A percentile compares a stretch with the other conserved stretches of the same genome.
These are phyloP conservation scores for Eimeria acervulina DNA, from an alignment of 169 alveolate species.

Conservation along the genomic window DNA sequence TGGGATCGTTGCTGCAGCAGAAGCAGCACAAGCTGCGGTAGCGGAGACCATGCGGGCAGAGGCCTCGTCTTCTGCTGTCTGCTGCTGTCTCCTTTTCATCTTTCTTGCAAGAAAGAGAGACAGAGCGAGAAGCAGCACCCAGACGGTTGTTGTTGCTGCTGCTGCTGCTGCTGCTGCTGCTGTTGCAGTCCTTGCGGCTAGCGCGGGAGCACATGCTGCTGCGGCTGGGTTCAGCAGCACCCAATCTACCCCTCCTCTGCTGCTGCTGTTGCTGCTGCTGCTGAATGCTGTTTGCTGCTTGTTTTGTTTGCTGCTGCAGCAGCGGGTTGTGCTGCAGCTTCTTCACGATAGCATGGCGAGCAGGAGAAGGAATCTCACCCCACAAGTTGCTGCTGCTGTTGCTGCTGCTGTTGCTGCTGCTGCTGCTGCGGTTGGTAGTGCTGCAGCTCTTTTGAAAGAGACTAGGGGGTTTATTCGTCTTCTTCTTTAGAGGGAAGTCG, in stretches of 20 bases:
- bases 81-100: neutral
- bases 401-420: slow-evolving; percentile 15
- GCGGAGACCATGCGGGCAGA: slow-evolving; percentile 46
- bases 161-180: slow-evolving; percentile 13
- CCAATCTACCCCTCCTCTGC: neutral
- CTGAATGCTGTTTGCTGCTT: too few species aligned
- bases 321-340: slow-evolving; percentile 16
- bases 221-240: neutral
- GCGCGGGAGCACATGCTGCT: neutral
- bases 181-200: too few species aligned
- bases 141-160: slow-evolving; percentile 18
- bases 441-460: neutral
- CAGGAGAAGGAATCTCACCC: slow-evolving; percentile 19
- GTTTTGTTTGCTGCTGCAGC: neutral
- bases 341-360: neutral
- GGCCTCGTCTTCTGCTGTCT: neutral
- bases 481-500: neutral
- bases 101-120: neutral
- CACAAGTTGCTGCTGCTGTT: neutral
- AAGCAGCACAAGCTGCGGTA: neutral
- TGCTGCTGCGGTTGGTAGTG: neutral
- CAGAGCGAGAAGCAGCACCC: neutral
- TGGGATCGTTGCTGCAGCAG: slow-evolving; percentile 5
- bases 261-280: neutral
- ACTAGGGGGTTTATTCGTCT: neutral